Conservation (phyloP, 1,284 basidiomycete species). For the Ceratobasidium sp. region DNA sequence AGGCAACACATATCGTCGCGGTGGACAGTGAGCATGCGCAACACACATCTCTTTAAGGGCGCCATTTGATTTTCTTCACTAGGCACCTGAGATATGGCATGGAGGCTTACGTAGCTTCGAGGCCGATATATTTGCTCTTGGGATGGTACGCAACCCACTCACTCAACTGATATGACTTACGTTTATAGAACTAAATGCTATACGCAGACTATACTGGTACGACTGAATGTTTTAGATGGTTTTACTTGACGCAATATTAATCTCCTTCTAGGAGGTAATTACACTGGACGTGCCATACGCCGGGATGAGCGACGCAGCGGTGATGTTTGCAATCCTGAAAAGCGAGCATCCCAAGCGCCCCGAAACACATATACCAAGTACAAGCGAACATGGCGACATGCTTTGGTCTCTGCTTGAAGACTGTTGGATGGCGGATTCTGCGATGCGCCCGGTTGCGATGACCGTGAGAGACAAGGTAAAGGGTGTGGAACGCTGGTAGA, state of each 20-base stretch:
- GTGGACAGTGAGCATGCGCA: not conserved
- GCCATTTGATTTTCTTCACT: not conserved
- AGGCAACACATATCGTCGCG: not conserved
- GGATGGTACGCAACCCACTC: not conserved
- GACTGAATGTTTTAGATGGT: not conserved
- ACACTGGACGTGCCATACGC: not conserved
- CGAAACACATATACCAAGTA: not conserved
- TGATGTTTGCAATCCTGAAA: not conserved
- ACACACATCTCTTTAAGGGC: not conserved
- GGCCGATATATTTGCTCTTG: conserved; percentile 24
- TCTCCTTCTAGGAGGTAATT: not conserved
- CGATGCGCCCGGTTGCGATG: no score
- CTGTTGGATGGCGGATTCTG: not conserved
- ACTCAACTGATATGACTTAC: not conserved
- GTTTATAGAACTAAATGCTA: no score
- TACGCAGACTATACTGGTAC: conserved; percentile 7
- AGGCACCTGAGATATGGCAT: conserved; percentile 3
- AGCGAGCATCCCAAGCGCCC: not conserved
- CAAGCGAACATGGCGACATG: not conserved
- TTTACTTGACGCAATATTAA: not conserved
- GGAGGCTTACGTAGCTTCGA: not conserved
- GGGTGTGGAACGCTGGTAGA: no score
- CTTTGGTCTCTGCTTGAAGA: not conserved
- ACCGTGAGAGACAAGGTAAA: no score
- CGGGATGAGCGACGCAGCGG: not conserved